A percentile compares a stretch with the other conserved stretches of the same genome.
These are phyloP conservation scores for Wickerhamiella siamensis DNA, from an alignment of 805 yeast genomes.

Conservation along the genomic window DNA sequence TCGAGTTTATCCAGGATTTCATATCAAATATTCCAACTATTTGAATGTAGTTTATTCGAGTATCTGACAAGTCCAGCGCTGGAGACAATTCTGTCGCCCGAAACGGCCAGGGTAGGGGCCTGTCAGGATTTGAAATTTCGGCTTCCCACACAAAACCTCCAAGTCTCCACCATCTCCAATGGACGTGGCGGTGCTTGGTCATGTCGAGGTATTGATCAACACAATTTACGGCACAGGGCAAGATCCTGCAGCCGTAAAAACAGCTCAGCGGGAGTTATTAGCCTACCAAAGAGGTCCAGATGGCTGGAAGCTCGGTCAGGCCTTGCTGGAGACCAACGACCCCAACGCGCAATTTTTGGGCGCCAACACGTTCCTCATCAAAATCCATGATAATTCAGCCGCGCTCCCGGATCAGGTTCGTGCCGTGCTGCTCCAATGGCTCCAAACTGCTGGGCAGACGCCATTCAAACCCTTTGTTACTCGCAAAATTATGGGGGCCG, in stretches of 20 bases:
- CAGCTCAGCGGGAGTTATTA: constrained; percentile 42
- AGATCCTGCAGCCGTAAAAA: constrained; percentile 8
- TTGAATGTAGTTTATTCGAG: too few relatives aligned
- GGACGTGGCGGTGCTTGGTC: constrained; percentile 2
- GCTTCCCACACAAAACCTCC: too few relatives aligned
- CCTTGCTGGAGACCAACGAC: constrained; percentile 29
- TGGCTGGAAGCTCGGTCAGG: constrained; percentile 46
- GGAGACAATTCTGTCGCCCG: too few relatives aligned
- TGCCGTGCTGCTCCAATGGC: constrained; percentile 15
- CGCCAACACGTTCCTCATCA: constrained; percentile 61
- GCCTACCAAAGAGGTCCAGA: constrained; percentile 38
- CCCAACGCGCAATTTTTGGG: constrained; percentile 50
- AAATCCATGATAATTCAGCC: constrained; percentile 10
- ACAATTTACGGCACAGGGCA: constrained; percentile 11
- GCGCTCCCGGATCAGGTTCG: constrained; percentile 4
- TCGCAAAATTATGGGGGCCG: constrained; percentile 42
- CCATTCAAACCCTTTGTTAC: constrained; percentile 30
- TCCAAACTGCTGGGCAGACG: constrained; percentile 7
- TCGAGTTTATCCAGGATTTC: too few relatives aligned
- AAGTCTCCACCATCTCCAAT: too few relatives aligned
- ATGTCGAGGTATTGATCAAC: constrained; percentile 10
- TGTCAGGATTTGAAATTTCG: too few relatives aligned
- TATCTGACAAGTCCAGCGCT: too few relatives aligned
- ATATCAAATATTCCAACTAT: too few relatives aligned
- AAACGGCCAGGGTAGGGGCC: too few relatives aligned